Evolutionary conservation across 192 early-diverging fungal genomes (phyloP).

Genomic region (Coemansia sp.): DNA sequence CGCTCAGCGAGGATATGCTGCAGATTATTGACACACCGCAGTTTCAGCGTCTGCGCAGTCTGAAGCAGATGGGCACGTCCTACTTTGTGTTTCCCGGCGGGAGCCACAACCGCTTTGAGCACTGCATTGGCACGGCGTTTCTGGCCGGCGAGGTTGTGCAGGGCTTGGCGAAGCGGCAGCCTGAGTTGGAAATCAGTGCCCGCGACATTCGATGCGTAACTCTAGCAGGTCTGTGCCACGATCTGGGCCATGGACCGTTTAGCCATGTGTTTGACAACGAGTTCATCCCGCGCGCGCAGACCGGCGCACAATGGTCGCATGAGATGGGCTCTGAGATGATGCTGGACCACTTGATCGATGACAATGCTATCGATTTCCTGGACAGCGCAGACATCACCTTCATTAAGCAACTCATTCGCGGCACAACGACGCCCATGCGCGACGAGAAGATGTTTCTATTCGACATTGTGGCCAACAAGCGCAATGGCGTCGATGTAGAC

Average conservation of each 20-base stretch:
- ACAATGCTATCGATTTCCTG: conserved; percentile 68
- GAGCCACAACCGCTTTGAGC: conserved; percentile 96
- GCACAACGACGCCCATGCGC: conserved; percentile 34
- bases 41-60: conserved; percentile 91
- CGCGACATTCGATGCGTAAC: conserved; percentile 83
- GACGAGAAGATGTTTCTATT: conserved; percentile 74
- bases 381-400: conserved; percentile 56
- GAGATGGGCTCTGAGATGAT: conserved; percentile 83
- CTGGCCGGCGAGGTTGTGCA: conserved; percentile 74
- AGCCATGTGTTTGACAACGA: conserved; percentile 93
- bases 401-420: conserved; percentile 74
- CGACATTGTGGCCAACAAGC: conserved; percentile 96
- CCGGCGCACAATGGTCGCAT: conserved; percentile 65
- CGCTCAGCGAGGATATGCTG: conserved; percentile 63
- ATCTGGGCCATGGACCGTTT: conserved; percentile 95
- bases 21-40: conserved; percentile 88
- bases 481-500: conserved; percentile 92
- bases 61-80: conserved; percentile 84
- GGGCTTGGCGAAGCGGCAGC: conserved; percentile 70
- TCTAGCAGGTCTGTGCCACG: conserved; percentile 91
- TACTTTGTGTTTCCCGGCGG: conserved; percentile 93
- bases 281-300: conserved; percentile 70
- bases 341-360: conserved; percentile 76
- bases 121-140: conserved; percentile 84
- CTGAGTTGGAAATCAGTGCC: conserved; percentile 72